Conservation (phyloP, 2,329 filamentous ascomycete species). For the Zasmidium cellare region DNA sequence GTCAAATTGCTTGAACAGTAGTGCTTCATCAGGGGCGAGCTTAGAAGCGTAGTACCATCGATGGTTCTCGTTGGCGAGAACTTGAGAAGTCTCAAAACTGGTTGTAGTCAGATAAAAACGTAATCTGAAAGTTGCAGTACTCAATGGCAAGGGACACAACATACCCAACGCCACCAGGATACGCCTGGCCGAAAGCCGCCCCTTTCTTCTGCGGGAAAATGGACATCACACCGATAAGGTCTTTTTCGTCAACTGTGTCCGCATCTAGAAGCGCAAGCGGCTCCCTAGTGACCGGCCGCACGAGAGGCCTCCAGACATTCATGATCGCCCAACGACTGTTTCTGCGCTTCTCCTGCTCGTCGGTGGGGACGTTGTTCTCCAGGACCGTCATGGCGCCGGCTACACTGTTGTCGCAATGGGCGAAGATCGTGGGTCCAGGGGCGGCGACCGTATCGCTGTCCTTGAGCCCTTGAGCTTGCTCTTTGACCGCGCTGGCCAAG, state of each 20-base stretch:
- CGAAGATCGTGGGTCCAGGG: too few species aligned
- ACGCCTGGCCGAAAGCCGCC: background rate
- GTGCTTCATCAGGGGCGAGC: constrained; percentile 59
- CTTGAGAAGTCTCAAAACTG: too few species aligned
- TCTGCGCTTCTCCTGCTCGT: background rate
- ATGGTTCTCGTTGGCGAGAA: constrained; percentile 45
- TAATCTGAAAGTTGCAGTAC: constrained; percentile 32
- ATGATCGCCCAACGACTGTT: constrained; percentile 7
- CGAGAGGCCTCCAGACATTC: background rate
- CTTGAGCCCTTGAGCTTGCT: too few species aligned
- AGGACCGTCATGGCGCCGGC: constrained; percentile 1
- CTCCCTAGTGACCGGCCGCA: background rate
- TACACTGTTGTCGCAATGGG: background rate
- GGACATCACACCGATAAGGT: background rate
- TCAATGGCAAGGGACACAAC: background rate
- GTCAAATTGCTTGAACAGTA: constrained; percentile 64
- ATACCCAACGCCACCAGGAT: background rate
- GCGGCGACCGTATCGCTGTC: too few species aligned
- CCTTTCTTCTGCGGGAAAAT: background rate
- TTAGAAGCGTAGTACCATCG: constrained; percentile 63
- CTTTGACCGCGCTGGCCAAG: too few species aligned
- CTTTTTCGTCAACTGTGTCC: constrained; percentile 3
- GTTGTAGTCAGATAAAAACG: too few species aligned
- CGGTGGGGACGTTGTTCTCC: background rate
- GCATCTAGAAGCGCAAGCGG: constrained; percentile 1